These are phyloP conservation scores for Malus orientalis DNA, from an alignment of 306 rosid species.

Conservation along the genomic window DNA sequence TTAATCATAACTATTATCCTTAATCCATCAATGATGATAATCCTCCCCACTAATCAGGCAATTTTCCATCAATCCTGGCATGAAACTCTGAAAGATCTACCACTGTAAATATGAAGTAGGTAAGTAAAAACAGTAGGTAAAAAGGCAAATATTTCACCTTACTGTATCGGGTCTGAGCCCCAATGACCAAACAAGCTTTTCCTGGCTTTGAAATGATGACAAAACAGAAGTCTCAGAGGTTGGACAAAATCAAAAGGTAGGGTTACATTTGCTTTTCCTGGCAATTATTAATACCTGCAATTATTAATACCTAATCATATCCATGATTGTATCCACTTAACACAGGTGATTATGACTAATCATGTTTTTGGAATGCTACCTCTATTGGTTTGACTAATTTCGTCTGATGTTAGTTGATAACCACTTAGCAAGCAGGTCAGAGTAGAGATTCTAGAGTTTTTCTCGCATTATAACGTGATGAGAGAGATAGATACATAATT, in stretches of 20 bases:
- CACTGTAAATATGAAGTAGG: neutral
- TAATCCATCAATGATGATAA: constrained; percentile 25
- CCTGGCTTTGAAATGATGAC: neutral
- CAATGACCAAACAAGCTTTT: neutral
- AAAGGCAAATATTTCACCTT: neutral
- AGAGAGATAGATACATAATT: too few species aligned
- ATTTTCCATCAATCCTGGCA: constrained; percentile 40
- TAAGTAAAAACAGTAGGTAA: constrained; percentile 1
- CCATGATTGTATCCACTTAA: constrained; percentile 33
- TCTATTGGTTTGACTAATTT: neutral
- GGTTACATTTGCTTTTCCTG: constrained; percentile 22
- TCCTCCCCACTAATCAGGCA: constrained; percentile 19
- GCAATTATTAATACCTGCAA: constrained; percentile 40
- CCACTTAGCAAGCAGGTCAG: neutral
- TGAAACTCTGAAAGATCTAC: neutral
- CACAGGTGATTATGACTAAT: constrained; percentile 2
- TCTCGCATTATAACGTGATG: rapidly evolving
- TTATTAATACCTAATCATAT: constrained; percentile 27
- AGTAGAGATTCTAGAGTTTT: neutral
- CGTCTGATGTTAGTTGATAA: neutral
- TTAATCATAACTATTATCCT: constrained; percentile 28
- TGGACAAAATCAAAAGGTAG: constrained; percentile 33
- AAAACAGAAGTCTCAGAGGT: constrained; percentile 10
- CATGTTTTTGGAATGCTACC: neutral
- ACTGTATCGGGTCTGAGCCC: neutral